Percentiles rank a stretch among this genome's conserved stretches.
Evolutionary conservation across 2,329 filamentous ascomycete genomes (phyloP).

Genomic region (Davidsoniella eucalypti): DNA sequence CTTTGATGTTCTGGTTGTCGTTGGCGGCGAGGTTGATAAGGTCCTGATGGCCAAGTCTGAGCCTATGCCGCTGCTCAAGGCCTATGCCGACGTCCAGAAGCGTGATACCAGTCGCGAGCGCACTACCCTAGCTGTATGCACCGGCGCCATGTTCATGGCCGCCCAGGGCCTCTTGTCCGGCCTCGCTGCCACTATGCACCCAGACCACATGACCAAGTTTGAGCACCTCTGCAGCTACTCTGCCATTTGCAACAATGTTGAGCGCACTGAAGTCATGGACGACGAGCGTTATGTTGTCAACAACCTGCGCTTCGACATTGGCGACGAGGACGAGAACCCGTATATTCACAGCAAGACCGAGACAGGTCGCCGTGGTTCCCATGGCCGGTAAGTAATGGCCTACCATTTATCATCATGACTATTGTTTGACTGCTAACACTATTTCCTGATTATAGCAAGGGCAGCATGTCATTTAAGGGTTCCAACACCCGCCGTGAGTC

Average conservation of each 20-base stretch:
- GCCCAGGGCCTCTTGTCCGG: conserved; percentile 62
- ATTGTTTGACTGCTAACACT: conserved; percentile 14
- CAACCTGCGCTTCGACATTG: conserved; percentile 74
- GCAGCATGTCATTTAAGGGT: conserved; percentile 66
- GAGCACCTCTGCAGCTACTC: conserved; percentile 68
- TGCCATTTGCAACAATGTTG: conserved; percentile 49
- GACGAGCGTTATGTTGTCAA: conserved; percentile 75
- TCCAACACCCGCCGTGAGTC: conserved; percentile 62
- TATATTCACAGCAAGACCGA: conserved; percentile 60
- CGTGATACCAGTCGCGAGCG: conserved; percentile 64
- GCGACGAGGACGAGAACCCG: conserved; percentile 66
- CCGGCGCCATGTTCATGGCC: conserved; percentile 61
- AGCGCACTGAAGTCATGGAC: conserved; percentile 71
- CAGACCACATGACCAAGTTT: conserved; percentile 62
- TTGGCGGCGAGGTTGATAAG: conserved; percentile 50
- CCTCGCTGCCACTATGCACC: conserved; percentile 66
- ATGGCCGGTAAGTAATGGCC: conserved; percentile 34
- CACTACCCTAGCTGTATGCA: conserved; percentile 65
- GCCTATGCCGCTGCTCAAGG: conserved; percentile 55
- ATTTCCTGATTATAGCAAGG: conserved; percentile 41
- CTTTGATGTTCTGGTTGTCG: conserved; percentile 64
- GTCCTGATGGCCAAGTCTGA: conserved; percentile 52
- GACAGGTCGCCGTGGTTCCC: conserved; percentile 39
- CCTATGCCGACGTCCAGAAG: conserved; percentile 66
- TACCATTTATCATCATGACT: not conserved